These are phyloP conservation scores for Protomyces lactucae-debilis DNA, from an alignment of 1,139 yeast genomes.

Conservation along the genomic window DNA sequence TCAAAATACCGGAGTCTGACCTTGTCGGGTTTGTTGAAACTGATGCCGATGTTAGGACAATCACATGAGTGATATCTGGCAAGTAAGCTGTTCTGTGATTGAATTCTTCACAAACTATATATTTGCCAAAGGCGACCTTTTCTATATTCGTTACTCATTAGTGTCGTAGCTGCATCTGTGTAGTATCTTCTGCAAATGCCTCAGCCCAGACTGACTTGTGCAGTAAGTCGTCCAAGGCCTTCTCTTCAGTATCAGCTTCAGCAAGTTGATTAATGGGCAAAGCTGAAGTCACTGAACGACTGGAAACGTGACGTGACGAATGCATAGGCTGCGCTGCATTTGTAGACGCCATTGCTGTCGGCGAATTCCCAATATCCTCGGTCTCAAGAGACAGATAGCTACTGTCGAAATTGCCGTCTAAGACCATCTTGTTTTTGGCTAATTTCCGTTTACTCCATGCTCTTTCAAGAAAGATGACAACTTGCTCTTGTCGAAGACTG, in stretches of 20 bases:
- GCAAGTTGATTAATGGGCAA: no score
- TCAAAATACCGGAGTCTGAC: conserved; percentile 13
- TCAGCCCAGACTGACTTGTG: background rate
- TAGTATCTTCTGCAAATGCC: background rate
- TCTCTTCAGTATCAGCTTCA: background rate
- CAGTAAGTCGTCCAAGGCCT: background rate
- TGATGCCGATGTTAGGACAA: background rate
- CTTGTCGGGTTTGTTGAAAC: conserved; percentile 1
- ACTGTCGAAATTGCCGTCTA: no score
- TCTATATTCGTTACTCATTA: background rate
- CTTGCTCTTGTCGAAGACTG: background rate
- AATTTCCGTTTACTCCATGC: background rate
- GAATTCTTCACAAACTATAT: background rate
- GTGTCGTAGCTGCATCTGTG: no score
- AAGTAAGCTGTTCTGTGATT: background rate
- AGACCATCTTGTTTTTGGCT: no score
- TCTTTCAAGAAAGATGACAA: background rate
- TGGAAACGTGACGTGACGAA: no score
- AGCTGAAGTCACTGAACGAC: no score
- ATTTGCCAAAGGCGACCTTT: background rate
- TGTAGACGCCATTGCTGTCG: no score
- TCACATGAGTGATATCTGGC: background rate
- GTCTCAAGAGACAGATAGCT: no score
- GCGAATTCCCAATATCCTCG: no score
- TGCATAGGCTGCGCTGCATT: no score